Evolutionary conservation across 352 stramenopile genomes (phyloP).

Genomic region (Bremia lactucae): DNA sequence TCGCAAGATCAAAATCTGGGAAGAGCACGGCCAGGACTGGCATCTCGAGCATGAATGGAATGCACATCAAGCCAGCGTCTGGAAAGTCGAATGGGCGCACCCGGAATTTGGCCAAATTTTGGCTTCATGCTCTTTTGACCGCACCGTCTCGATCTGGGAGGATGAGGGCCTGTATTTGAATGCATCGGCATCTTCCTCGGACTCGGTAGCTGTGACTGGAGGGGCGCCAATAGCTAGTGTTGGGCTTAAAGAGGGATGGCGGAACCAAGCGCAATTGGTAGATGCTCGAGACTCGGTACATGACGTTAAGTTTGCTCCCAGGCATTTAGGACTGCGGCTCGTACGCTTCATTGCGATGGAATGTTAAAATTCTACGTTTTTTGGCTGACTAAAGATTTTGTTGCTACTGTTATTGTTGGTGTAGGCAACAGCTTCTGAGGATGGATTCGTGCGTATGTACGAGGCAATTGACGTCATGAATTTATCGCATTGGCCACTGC

Average conservation of each 20-base stretch:
- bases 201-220: conserved; percentile 1
- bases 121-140: conserved; percentile 89
- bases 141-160: conserved; percentile 92
- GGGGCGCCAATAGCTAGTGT: neutral
- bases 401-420: conserved; percentile 1
- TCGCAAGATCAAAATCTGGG: conserved; percentile 88
- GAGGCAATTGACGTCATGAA: conserved; percentile 94
- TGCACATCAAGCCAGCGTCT: conserved; percentile 85
- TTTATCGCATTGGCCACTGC: conserved; percentile 89
- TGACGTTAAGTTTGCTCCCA: conserved; percentile 91
- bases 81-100: conserved; percentile 90
- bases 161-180: conserved; percentile 71
- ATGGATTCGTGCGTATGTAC: conserved; percentile 93
- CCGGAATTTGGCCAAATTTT: conserved; percentile 94
- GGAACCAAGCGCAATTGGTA: conserved; percentile 82
- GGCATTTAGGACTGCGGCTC: conserved; percentile 87
- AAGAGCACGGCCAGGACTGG: conserved; percentile 78
- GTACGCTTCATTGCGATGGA: conserved; percentile 15
- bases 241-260: conserved; percentile 53
- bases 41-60: conserved; percentile 85
- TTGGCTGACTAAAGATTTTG: neutral
- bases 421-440: conserved; percentile 87
- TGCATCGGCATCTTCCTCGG: conserved; percentile 1
- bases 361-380: neutral
- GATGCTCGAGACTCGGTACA: conserved; percentile 90